Base-by-base conservation (phyloP, 2,329 filamentous ascomycete genomes). In the Hortaea sp. region DNA sequence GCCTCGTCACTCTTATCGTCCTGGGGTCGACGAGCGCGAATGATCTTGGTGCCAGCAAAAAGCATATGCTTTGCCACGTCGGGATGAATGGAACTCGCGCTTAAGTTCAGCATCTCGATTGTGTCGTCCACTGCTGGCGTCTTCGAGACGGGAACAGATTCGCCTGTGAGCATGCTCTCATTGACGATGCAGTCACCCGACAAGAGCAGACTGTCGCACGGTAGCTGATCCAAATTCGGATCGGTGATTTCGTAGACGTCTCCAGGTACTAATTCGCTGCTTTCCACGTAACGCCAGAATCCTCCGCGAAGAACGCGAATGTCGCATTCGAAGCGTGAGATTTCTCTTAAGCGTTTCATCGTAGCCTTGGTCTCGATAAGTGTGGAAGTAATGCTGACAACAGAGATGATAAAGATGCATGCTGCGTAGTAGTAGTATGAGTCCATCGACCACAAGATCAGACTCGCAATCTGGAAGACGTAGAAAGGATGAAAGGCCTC, bases 401-500 rank as follows among this genome's bases (percentile, higher is more conserved):
- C 77, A 0, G 94, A 98, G 66, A 98, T 97, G 50, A 90, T 62
- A 57, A 98, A 94, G 57, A 98, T 98, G 63, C 89, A 94, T 11
- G 82, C 76, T 4, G 92, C 92, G 66, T 98, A 98, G 69, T 97
- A 98, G 64, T 95, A 98, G 65, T 98, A 98, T 58, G 94, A 77
- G 61, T 98, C 92, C 55, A 95, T 63, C 7, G 90, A 95, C 92
- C 92, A 98, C 3, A 98, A 78, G 37, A 94, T 68, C 54, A 98
- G 72, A 71, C 92, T 97, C 41, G 89, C 90, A 58, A 97, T 83
- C 67, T 98, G 92, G 63, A 98, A 98, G 46, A 98, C 84, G 64
- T 98, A 98, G 64, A 98, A 98, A 0, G 92, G 94, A 62, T 98
- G 92, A 59, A 98, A 88, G 13, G 87, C 88, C 78, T 98, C 92